Evolutionary conservation across 1,284 basidiomycete species (phyloP).

Genomic region (Ceratobasidium sp.): DNA sequence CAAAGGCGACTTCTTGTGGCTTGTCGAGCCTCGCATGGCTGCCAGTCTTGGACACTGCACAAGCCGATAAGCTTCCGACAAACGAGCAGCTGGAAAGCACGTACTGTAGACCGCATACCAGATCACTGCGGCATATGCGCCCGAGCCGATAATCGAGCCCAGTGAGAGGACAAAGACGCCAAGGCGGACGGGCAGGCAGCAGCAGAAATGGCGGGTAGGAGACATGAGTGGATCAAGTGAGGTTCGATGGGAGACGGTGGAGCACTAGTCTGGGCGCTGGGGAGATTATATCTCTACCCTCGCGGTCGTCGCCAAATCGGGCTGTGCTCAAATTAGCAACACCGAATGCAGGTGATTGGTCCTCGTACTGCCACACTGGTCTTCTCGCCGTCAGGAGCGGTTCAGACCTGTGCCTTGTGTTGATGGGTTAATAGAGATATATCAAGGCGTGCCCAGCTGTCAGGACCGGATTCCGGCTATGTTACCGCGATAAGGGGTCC

Average conservation of each 20-base stretch:
- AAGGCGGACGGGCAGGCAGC: slow-evolving; percentile 71
- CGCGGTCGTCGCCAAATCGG: neutral
- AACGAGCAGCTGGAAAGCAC: neutral
- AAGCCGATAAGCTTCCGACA: neutral
- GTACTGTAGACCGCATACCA: slow-evolving; percentile 35
- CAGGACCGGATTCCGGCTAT: neutral
- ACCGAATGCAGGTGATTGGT: neutral
- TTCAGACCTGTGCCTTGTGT: neutral
- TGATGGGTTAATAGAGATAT: neutral
- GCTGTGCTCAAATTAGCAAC: slow-evolving; percentile 12
- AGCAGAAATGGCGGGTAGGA: slow-evolving; percentile 63
- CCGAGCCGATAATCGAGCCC: slow-evolving; percentile 69
- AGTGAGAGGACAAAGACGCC: slow-evolving; percentile 70
- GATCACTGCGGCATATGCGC: slow-evolving; percentile 16
- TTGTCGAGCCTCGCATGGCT: slow-evolving; percentile 13
- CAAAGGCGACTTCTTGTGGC: slow-evolving; percentile 36
- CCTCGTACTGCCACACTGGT: neutral
- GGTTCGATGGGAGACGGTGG: slow-evolving; percentile 5
- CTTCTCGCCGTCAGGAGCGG: neutral
- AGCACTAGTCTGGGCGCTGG: neutral
- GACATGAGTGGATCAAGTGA: slow-evolving; percentile 24
- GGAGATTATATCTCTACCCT: slow-evolving; percentile 3
- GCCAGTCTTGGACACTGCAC: slow-evolving; percentile 11
- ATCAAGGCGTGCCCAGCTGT: neutral
- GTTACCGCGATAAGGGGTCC: neutral